Base-by-base conservation (phyloP, 768 basidiomycete genomes). In the Leccinum uliginosum region DNA sequence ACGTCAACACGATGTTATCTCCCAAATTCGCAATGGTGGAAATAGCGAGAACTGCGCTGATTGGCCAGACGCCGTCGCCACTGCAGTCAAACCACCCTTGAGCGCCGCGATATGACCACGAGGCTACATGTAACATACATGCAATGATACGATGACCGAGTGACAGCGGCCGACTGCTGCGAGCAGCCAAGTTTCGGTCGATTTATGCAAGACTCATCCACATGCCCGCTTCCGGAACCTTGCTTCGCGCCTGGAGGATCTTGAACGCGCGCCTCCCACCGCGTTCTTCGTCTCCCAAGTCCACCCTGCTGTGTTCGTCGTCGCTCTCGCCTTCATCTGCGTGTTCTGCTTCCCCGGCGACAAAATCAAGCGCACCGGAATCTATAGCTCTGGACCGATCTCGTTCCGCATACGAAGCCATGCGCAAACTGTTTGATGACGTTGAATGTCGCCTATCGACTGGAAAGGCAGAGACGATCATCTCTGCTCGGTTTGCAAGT, bases 181-280 rank as follows among this genome's bases (percentile, higher is more conserved):
- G 9, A 17, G 27, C 0, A n/a, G 24, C 6, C 24, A 40, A 40
- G 38, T n/a, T 40, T 40, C 38, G 38, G 38, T 24, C 44, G 45
- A 49, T 35, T 68, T 57, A 79, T 38, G 84, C 88, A 64, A 91
- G 74, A 74, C 89, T 91, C 64, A 87, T 79, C 88, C 88, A 91
- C 88, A 91, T 90, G 35, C 88, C 85, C 56, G 79, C 80, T 57
- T 79, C 80, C 2, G 89, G 89, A 23, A 91, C 60, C 69, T 82
- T 79, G 61, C 81, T 86, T 50, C 87, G 79, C 21, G 82, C 82
- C 66, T 90, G 79, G 51, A 91, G 73, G 50, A 92, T 92, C 72
- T 77, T 83, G 60, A 85, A 66, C 2, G 89, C 89, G 47, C 76
- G 80, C 59, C 77, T 78, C 47, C 83, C 76, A 2, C 83, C 82